Evolutionary conservation across 352 stramenopile species (phyloP), one percentile per base, ranked within the genome.

Genomic region (Globisporangium recalcitrans): DNA sequence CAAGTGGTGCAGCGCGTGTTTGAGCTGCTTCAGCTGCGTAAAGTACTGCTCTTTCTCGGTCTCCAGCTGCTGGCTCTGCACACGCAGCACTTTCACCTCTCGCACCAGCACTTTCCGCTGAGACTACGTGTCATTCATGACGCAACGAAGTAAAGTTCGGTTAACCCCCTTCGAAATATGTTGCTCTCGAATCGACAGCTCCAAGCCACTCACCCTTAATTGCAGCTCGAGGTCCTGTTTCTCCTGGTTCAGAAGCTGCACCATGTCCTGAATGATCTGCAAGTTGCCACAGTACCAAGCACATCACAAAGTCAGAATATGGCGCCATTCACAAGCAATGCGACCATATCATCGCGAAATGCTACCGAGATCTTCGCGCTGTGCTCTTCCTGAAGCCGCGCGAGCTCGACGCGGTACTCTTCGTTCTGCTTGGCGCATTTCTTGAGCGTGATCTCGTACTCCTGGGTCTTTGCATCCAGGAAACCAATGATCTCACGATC

Each of bases 401-500:
- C 67, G 1, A 91, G 64, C 38, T 91, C 75, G 26, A 64, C 56
- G 7, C 67, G 65, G 49, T 83, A 67, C 24, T 71, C 68, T n/a
- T 82, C 73, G 58, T 84, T 88, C 59, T 91, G 71, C 24, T 78
- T 71, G 36, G 74, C 70, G 42, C 74, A 80, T 22, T 79, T 74
- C 49, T 83, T 73, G 54, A 90, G 61, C 11, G 70, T 72, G 8
- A 78, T 58, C 60, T 94, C 85, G 48, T 88, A 88, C 34, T 94
- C 82, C 52, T 92, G 82, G 14, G 77, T 87, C 58, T 84, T 90
- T 0, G 79, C 78, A 62, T 94, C 85, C 14, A 94, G 57, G 31
- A 92, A 94, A 0, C 82, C 85, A 32, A 94, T 92, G 59, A 94
- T 91, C 59, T 94, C 85, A 22, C 81, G 85, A 42, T 94, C 85